phyloP scores from a whole-genome alignment of 371 early-diverging fungal species.

The Nematocida homosporus region DNA sequence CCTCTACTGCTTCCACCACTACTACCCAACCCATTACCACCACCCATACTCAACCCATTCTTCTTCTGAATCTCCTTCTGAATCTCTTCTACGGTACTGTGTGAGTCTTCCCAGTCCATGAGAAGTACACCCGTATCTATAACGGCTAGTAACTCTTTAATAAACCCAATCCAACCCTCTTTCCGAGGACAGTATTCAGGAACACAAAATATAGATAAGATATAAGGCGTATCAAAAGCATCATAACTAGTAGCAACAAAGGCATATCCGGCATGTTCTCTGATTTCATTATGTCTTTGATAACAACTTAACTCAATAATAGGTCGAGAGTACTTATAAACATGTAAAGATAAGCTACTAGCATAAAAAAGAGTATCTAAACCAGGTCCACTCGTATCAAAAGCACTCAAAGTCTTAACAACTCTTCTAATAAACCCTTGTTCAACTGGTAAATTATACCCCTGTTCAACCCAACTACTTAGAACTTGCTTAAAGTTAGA shows the following conservation, averaged over 20 bases:
- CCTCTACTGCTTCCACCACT: background rate
- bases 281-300: slow-evolving; percentile 41
- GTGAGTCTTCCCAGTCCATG: slow-evolving; percentile 50
- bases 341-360: slow-evolving; percentile 24
- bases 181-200: slow-evolving; percentile 50
- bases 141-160: slow-evolving; percentile 36
- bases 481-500: slow-evolving; percentile 40
- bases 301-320: slow-evolving; percentile 26
- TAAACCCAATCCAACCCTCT: slow-evolving; percentile 44
- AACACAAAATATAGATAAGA: slow-evolving; percentile 23
- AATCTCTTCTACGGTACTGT: slow-evolving; percentile 28
- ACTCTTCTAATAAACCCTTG: slow-evolving; percentile 34
- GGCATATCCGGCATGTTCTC: slow-evolving; percentile 49
- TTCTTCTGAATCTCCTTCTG: slow-evolving; percentile 27
- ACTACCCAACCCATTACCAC: too few species aligned
- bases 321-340: slow-evolving; percentile 49
- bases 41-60: background rate
- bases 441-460: slow-evolving; percentile 19
- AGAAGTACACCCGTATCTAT: slow-evolving; percentile 41
- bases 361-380: slow-evolving; percentile 42
- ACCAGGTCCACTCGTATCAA: slow-evolving; percentile 21
- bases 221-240: slow-evolving; percentile 53
- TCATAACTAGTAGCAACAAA: slow-evolving; percentile 46
- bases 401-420: slow-evolving; percentile 9
- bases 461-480: slow-evolving; percentile 24